Percentiles rank a stretch among this genome's conserved stretches.
Evolutionary conservation across 2,329 filamentous ascomycete genomes (phyloP).

Genomic region (Aureobasidium sp.): DNA sequence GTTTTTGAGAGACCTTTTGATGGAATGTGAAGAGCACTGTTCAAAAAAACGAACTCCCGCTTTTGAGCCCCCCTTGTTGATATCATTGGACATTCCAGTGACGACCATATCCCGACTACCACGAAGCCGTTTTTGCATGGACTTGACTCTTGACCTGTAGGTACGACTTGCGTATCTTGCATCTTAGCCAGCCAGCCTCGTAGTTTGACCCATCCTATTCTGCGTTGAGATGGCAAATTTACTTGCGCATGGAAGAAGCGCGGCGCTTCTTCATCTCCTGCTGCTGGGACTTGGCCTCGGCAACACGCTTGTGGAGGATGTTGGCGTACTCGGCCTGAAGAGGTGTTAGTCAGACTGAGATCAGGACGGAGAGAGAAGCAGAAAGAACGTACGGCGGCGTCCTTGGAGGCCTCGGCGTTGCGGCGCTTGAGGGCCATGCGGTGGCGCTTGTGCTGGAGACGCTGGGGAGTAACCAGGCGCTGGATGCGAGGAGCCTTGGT

Average conservation of each 20-base stretch:
- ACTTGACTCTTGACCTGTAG: slow-evolving; percentile 12
- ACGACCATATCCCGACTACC: slow-evolving; percentile 7
- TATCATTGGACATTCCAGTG: slow-evolving; percentile 4
- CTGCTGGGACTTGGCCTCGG: slow-evolving; percentile 91
- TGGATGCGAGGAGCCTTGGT: slow-evolving; percentile 99
- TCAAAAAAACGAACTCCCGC: slow-evolving; percentile 1
- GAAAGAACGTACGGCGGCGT: slow-evolving; percentile 77
- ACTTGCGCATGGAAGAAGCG: slow-evolving; percentile 89
- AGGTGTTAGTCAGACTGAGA: slow-evolving; percentile 31
- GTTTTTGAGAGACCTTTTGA: slow-evolving; percentile 6
- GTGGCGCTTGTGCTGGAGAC: slow-evolving; percentile 99
- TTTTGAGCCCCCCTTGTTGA: not conserved
- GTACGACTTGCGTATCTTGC: not conserved
- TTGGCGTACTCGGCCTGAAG: slow-evolving; percentile 89
- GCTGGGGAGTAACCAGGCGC: slow-evolving; percentile 97
- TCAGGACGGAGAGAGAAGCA: not conserved
- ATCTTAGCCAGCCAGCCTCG: not conserved
- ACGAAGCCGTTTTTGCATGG: not conserved
- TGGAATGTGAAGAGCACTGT: slow-evolving; percentile 5
- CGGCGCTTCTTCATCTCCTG: slow-evolving; percentile 93
- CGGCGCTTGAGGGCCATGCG: slow-evolving; percentile 96
- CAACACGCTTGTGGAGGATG: slow-evolving; percentile 92
- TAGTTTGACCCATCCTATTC: not conserved
- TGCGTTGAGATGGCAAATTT: slow-evolving; percentile 27
- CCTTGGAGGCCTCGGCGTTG: slow-evolving; percentile 93